A percentile compares a stretch with the other conserved stretches of the same genome.
Evolutionary conservation across 2,329 filamentous ascomycete genomes (phyloP).

Genomic region (Aspergillus viridinutans): DNA sequence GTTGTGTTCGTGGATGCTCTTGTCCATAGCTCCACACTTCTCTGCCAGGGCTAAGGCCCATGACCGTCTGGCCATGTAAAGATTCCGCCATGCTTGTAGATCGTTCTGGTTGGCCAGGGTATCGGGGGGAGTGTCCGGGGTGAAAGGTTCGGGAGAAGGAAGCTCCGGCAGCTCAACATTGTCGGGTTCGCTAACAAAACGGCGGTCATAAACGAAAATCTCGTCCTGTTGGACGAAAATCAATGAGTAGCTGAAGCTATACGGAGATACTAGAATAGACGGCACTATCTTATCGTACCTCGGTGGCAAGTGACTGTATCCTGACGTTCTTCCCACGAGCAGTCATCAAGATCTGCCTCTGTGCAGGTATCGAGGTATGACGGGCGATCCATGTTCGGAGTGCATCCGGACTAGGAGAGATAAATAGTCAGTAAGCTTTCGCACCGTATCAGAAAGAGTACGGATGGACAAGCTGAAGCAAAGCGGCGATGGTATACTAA

Average conservation of each 20-base stretch:
- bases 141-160: slow-evolving; percentile 55
- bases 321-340: slow-evolving; percentile 79
- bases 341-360: slow-evolving; percentile 84
- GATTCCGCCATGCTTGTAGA: slow-evolving; percentile 78
- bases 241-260: background rate
- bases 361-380: slow-evolving; percentile 66
- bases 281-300: slow-evolving; percentile 52
- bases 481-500: background rate
- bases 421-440: slow-evolving; percentile 15
- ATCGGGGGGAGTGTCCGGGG: slow-evolving; percentile 66
- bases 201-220: slow-evolving; percentile 87
- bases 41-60: slow-evolving; percentile 73
- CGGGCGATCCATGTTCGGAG: slow-evolving; percentile 76
- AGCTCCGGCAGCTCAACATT: slow-evolving; percentile 49
- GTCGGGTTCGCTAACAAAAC: slow-evolving; percentile 52
- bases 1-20: slow-evolving; percentile 53
- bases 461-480: slow-evolving; percentile 4
- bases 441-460: background rate
- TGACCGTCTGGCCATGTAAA: slow-evolving; percentile 73
- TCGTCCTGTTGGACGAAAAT: slow-evolving; percentile 59
- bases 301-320: slow-evolving; percentile 70
- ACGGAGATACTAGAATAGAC: background rate
- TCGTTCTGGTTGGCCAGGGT: slow-evolving; percentile 74
- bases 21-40: slow-evolving; percentile 64
- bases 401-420: slow-evolving; percentile 66